A percentile compares a stretch with the other conserved stretches of the same genome.
Conservation (phyloP, 345 rosid genomes). For the Firmiana major region DNA sequence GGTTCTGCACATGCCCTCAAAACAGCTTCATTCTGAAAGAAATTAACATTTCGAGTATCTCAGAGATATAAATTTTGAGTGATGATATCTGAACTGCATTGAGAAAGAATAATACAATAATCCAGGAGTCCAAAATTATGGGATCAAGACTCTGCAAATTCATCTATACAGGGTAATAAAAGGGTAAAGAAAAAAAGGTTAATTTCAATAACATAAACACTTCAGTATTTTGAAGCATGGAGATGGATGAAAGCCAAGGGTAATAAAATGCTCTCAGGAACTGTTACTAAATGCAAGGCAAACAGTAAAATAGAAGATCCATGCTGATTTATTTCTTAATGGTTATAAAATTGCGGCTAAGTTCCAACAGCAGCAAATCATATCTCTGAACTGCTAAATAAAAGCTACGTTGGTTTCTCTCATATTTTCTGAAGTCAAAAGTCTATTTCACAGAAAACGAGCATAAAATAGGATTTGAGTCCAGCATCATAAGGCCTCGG, state of each 20-base stretch:
- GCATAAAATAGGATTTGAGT: neutral
- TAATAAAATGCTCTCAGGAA: neutral
- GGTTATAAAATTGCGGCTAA: neutral
- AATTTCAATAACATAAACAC: neutral
- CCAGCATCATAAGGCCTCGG: neutral
- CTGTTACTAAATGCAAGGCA: neutral
- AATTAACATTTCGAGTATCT: conserved; percentile 1
- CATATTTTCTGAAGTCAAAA: neutral
- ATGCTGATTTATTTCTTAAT: neutral
- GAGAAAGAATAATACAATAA: neutral
- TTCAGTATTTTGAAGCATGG: neutral
- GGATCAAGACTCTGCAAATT: neutral
- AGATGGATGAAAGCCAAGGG: neutral
- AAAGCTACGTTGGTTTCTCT: neutral
- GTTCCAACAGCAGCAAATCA: neutral
- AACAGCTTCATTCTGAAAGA: conserved; percentile 70
- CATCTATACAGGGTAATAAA: neutral
- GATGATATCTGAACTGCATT: neutral
- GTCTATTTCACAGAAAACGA: neutral
- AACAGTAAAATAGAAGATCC: neutral
- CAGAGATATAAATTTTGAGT: neutral
- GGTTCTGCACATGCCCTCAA: conserved; percentile 53
- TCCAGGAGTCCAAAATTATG: neutral
- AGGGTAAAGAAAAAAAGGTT: neutral
- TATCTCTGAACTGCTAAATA: neutral